Base-by-base conservation (phyloP, 768 basidiomycete species). In the Suillus variegatus region DNA sequence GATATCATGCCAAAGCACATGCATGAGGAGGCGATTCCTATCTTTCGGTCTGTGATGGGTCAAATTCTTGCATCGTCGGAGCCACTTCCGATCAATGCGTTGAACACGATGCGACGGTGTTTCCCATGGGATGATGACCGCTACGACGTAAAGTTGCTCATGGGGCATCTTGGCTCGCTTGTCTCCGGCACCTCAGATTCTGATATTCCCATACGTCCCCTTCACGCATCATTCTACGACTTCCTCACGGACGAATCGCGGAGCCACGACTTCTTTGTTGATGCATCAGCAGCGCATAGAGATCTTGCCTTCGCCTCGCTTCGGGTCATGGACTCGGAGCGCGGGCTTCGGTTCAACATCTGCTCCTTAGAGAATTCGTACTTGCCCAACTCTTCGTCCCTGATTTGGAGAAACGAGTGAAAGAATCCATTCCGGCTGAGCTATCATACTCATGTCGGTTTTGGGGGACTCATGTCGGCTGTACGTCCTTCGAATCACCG, bases 171-270 rank as follows among this genome's bases (percentile, higher is more conserved):
- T 28, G 28, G 28, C 28, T 28, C 28, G 28, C 28, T 28, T 28
- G 28, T 28, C 3, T 28, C 28, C 28, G 28, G 66, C 22, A 52
- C n/a, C 4, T 4, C 35, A 3, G 57, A 46, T 18, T 25, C 3
- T 6, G 20, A 36, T 13, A 64, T n/a, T 3, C 60, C 67, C 7
- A 64, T 73, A 36, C 63, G 56, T 8, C 64, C 69, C 25, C 65
- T 75, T 6, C 75, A 76, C 41, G 52, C 71, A 2, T 76, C 75
- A 0, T 74, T 76, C 65, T 60, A 58, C 12, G 76, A 77, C 41
- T 77, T 72, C 61, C 66, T 75, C 20, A 61, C 36, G 1, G 60
- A 70, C 54, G 0, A 44, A 40, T 35, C 36, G 6, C 67, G 73
- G 1, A 67, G 69, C 14, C 40, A 36, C 9, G 25, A 56, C 14